phyloP scores from a whole-genome alignment of 805 yeast genomes.

The Metahyphopichia silvanorum region DNA sequence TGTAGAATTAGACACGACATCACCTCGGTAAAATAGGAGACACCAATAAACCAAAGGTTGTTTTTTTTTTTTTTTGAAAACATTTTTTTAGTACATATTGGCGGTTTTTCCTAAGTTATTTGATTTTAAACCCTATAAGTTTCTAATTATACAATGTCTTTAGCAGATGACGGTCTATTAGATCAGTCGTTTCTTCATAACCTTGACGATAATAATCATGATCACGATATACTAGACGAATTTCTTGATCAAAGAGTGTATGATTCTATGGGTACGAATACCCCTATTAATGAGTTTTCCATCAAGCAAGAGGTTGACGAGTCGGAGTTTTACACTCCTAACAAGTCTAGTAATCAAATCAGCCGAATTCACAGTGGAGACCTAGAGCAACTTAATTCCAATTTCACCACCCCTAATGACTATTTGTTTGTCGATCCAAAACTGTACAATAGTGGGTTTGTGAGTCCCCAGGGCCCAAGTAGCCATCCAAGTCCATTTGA shows the following conservation, averaged over 20 bases:
- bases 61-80: too few relatives aligned
- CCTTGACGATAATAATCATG: constrained; percentile 25
- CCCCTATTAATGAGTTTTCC: constrained; percentile 6
- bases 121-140: too few relatives aligned
- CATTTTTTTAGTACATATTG: too few relatives aligned
- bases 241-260: constrained; percentile 52
- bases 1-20: too few relatives aligned
- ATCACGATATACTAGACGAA: constrained; percentile 55
- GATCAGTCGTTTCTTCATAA: constrained; percentile 19
- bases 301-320: constrained; percentile 1
- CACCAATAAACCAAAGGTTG: too few relatives aligned
- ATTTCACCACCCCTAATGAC: constrained; percentile 10
- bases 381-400: constrained; percentile 13
- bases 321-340: background rate
- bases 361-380: too few relatives aligned
- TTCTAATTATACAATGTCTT: constrained; percentile 7
- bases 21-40: too few relatives aligned
- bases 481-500: constrained; percentile 18
- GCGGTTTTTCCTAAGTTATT: too few relatives aligned
- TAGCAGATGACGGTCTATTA: constrained; percentile 20
- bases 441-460: constrained; percentile 4
- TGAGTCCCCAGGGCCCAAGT: constrained; percentile 7
- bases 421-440: constrained; percentile 19
- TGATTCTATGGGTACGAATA: constrained; percentile 22
- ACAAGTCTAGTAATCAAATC: background rate